Base-by-base conservation (phyloP, 495 filamentous ascomycete species). In the Penicillium simplicissimum region DNA sequence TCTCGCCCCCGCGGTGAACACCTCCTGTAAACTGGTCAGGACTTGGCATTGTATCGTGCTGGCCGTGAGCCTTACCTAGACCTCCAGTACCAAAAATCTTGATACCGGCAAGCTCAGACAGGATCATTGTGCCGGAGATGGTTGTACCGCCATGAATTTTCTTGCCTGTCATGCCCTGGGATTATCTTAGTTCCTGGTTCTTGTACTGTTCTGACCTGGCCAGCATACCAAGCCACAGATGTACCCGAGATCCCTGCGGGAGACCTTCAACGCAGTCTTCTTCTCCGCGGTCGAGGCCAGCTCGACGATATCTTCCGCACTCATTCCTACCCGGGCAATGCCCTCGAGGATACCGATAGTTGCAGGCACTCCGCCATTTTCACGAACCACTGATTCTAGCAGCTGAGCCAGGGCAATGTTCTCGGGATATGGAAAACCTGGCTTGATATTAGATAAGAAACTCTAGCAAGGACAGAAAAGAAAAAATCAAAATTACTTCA, bases 1-100 rank as follows among this genome's bases (percentile, higher is more conserved):
- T 82, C 72, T 97, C 89, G 15, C 84, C 94, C 49, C 91, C 95
- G 23, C 92, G 83, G 72, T 98, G 95, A n/a, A 98, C 95, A 52
- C 95, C 95, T 59, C 95, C 93, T 63, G 88, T 55, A 88, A 75
- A 40, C 28, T 42, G 49, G 35, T 68, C 56, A 60, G 52, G 51
- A 59, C 36, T 14, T 34, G 11, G 17, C 31, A 15, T n/a, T 11
- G 2, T 3, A 6, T 37, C 13, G 33, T 33, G 8, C 19, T 5
- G 21, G 37, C 9, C 21, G 61, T 28, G 23, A 31, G 45, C 14
- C 28, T 40, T 67, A 79, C 78, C 81, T 58, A 84, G 71, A 49
- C 81, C 82, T 51, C 87, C 95, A 11, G 95, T 98, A 3, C 92
- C 94, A 76, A 98, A 97, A 21, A 98, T 87, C 62, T 86, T 87